phyloP scores from a whole-genome alignment of 345 rosid genomes.

The Euphorbia lathyris region DNA sequence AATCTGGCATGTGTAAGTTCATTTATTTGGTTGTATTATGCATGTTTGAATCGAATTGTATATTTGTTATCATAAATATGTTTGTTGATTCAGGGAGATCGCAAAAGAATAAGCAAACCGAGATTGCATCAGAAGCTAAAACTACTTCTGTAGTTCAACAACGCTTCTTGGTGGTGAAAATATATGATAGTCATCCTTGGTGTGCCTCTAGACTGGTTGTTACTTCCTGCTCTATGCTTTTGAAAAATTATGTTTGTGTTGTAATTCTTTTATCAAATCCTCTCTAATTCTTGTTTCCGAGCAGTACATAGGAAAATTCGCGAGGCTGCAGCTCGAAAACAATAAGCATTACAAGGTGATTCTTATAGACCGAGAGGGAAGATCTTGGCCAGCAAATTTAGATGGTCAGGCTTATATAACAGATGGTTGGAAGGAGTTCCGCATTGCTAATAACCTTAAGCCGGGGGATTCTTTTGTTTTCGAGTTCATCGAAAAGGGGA shows the following conservation, averaged over 20 bases:
- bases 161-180: conserved; percentile 3
- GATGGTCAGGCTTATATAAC: background rate
- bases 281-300: no score
- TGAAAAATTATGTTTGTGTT: no score
- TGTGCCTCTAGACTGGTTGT: no score
- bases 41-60: no score
- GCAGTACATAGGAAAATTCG: no score
- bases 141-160: background rate
- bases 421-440: conserved; percentile 12
- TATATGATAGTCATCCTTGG: background rate
- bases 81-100: conserved; percentile 7
- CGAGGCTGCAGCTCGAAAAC: no score
- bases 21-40: no score
- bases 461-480: conserved; percentile 12
- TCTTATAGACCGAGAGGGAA: no score
- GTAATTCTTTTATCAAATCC: no score
- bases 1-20: background rate
- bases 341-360: no score
- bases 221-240: background rate
- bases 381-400: background rate
- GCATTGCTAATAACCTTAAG: conserved; percentile 5
- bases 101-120: background rate
- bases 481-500: conserved; percentile 7
- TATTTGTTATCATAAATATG: background rate
- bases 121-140: background rate